Conservation (phyloP, 768 basidiomycete species). For the Phylloporus rhodoxanthus region DNA sequence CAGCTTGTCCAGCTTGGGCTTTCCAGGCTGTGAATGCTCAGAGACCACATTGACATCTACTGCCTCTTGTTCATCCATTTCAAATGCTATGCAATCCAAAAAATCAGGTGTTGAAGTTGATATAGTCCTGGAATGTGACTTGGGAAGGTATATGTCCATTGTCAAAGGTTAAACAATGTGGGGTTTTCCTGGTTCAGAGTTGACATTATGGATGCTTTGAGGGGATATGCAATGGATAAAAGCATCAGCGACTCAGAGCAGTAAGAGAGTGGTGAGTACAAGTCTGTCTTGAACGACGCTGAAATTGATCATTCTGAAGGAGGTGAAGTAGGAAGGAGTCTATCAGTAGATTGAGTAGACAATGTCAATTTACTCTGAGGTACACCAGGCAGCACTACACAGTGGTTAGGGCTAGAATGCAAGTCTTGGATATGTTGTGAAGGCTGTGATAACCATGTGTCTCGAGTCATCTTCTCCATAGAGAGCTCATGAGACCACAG, state of each 20-base stretch:
- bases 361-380: not conserved
- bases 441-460: constrained; percentile 1
- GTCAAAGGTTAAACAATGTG: not conserved
- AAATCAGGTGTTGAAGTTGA: not conserved
- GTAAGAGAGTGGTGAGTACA: constrained; percentile 6
- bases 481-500: constrained; percentile 35
- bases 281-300: constrained; percentile 11
- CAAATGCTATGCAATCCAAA: constrained; percentile 27
- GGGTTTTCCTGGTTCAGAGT: constrained; percentile 2
- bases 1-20: constrained; percentile 58
- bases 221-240: not conserved
- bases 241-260: constrained; percentile 5
- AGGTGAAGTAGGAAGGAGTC: constrained; percentile 16
- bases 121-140: not conserved
- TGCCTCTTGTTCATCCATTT: constrained; percentile 54
- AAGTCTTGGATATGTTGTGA: not conserved
- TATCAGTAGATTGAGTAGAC: constrained; percentile 18
- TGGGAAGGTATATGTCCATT: not conserved
- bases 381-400: not conserved
- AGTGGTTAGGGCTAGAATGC: not conserved
- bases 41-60: constrained; percentile 52
- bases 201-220: constrained; percentile 2
- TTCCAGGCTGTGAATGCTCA: constrained; percentile 60
- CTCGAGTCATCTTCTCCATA: constrained; percentile 10
- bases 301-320: constrained; percentile 14